Conservation (phyloP, 192 early-diverging fungal species). For the Backusella sp. region DNA sequence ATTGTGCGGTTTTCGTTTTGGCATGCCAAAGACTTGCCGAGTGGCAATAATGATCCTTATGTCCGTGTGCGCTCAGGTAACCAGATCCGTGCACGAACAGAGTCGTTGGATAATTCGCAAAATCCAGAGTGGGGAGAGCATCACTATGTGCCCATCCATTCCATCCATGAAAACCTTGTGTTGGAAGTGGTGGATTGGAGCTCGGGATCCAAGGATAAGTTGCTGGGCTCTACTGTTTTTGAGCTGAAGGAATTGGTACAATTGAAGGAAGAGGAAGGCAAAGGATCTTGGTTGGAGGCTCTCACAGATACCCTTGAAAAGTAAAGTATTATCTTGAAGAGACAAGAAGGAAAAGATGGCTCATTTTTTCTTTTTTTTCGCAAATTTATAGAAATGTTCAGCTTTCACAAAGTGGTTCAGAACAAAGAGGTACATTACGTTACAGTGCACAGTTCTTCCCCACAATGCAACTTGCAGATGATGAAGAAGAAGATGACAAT, state of each 20-base stretch:
- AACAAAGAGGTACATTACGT: slow-evolving; percentile 29
- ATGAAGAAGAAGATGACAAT: background rate
- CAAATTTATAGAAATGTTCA: slow-evolving; percentile 19
- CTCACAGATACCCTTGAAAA: background rate
- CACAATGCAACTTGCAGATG: slow-evolving; percentile 16
- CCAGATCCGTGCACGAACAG: slow-evolving; percentile 60
- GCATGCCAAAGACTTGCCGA: slow-evolving; percentile 67
- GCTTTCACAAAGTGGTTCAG: slow-evolving; percentile 22
- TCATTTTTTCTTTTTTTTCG: background rate
- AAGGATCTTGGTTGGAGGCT: slow-evolving; percentile 21
- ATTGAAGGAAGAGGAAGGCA: slow-evolving; percentile 13
- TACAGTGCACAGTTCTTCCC: slow-evolving; percentile 45
- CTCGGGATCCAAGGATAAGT: slow-evolving; percentile 68
- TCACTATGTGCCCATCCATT: slow-evolving; percentile 74
- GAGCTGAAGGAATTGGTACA: slow-evolving; percentile 43
- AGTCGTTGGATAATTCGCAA: slow-evolving; percentile 68
- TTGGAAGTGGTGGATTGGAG: slow-evolving; percentile 79
- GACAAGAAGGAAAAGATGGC: background rate
- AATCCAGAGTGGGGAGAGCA: slow-evolving; percentile 86
- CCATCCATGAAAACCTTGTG: slow-evolving; percentile 57
- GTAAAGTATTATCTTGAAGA: background rate
- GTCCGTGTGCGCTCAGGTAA: slow-evolving; percentile 59
- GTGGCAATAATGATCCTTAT: slow-evolving; percentile 69
- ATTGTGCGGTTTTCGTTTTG: slow-evolving; percentile 68
- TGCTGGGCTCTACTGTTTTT: slow-evolving; percentile 56